These are phyloP conservation scores for Populus trichocarpa DNA, from an alignment of 441 rosid genomes.

Conservation along the genomic window DNA sequence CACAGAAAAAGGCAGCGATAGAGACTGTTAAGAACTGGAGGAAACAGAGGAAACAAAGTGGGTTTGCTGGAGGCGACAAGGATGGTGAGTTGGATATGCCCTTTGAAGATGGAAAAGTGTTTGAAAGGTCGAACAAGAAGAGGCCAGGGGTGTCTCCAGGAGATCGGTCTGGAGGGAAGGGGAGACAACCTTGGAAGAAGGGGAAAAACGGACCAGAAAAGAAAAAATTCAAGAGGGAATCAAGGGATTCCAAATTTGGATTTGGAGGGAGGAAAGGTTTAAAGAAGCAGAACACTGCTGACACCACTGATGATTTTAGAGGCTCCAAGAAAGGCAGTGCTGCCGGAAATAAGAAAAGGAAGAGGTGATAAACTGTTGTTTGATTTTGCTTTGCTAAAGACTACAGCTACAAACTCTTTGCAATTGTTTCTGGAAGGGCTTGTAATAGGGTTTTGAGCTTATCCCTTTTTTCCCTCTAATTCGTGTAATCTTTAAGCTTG, in stretches of 20 bases:
- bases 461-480: background rate
- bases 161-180: constrained; percentile 83
- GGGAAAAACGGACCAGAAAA: constrained; percentile 31
- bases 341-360: constrained; percentile 61
- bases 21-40: constrained; percentile 91
- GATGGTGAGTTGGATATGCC: constrained; percentile 47
- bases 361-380: constrained; percentile 31
- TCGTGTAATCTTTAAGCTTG: background rate
- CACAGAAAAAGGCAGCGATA: constrained; percentile 73
- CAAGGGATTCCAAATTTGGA: constrained; percentile 67
- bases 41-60: constrained; percentile 85
- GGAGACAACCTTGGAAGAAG: constrained; percentile 24
- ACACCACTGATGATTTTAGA: constrained; percentile 50
- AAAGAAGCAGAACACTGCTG: constrained; percentile 80
- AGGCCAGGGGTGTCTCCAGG: constrained; percentile 64
- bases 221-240: constrained; percentile 45
- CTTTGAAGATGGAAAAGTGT: constrained; percentile 58
- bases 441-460: background rate
- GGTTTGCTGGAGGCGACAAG: constrained; percentile 52
- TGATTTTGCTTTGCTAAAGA: background rate
- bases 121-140: constrained; percentile 59
- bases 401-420: background rate
- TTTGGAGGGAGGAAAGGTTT: constrained; percentile 70
- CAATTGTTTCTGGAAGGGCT: background rate
- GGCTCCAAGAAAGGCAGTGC: constrained; percentile 36